Conservation (phyloP, 352 stramenopile genomes). For the Phytophthora uliginosa region DNA sequence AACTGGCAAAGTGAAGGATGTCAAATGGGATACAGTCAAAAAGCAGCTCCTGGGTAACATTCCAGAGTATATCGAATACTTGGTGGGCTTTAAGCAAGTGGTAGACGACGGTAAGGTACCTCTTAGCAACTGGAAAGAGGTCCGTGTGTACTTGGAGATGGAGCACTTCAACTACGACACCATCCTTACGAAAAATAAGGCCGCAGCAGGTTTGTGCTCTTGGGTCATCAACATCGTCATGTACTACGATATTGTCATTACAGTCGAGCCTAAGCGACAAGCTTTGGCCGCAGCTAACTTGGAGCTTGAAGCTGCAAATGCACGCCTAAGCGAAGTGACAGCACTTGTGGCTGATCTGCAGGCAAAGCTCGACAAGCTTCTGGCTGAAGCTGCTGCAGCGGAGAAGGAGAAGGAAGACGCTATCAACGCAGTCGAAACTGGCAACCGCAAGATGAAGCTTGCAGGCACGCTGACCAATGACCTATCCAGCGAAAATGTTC, state of each 20-base stretch:
- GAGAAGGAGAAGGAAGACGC: conserved; percentile 96
- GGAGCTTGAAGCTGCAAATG: conserved; percentile 93
- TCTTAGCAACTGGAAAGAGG: conserved; percentile 95
- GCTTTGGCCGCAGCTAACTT: conserved; percentile 93
- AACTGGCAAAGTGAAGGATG: conserved; percentile 97
- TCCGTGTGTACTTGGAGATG: conserved; percentile 94
- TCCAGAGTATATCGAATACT: conserved; percentile 96
- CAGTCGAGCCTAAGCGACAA: conserved; percentile 95
- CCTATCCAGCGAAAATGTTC: conserved; percentile 96
- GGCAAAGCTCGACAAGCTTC: conserved; percentile 93
- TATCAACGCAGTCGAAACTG: conserved; percentile 92
- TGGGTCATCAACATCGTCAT: conserved; percentile 98
- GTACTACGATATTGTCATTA: conserved; percentile 98
- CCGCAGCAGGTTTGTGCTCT: conserved; percentile 93
- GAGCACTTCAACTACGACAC: conserved; percentile 97
- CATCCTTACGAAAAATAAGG: conserved; percentile 96
- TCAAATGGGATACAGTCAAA: conserved; percentile 96
- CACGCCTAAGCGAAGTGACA: conserved; percentile 89
- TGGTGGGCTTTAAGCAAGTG: conserved; percentile 94
- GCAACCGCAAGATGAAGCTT: conserved; percentile 96
- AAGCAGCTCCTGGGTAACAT: conserved; percentile 97
- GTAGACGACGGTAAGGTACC: conserved; percentile 96
- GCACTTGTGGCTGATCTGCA: conserved; percentile 94
- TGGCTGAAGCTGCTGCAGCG: conserved; percentile 90
- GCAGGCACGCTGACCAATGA: conserved; percentile 96